phyloP scores from a whole-genome alignment of 805 yeast species.

The Wickerhamiella azyma region DNA sequence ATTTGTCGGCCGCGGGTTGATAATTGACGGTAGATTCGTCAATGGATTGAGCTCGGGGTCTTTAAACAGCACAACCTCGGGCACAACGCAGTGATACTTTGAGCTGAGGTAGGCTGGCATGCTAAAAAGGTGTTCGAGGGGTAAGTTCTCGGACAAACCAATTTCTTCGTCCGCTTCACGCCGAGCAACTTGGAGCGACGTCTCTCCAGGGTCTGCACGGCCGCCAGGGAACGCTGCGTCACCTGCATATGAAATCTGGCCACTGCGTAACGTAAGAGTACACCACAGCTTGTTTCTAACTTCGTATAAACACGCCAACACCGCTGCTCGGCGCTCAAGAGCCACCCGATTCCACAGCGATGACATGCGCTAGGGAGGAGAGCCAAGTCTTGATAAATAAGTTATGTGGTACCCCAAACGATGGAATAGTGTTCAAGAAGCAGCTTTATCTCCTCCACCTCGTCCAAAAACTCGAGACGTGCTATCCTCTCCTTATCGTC shows the following conservation, averaged over 20 bases:
- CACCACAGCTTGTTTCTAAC: slow-evolving; percentile 57
- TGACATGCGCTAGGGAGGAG: neutral
- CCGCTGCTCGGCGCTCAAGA: slow-evolving; percentile 8
- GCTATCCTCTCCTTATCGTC: slow-evolving; percentile 35
- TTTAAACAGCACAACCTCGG: slow-evolving; percentile 34
- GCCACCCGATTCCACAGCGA: slow-evolving; percentile 7
- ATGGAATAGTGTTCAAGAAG: slow-evolving; percentile 50
- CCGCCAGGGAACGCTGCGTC: slow-evolving; percentile 94
- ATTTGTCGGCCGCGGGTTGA: slow-evolving; percentile 8
- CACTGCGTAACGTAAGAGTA: slow-evolving; percentile 63
- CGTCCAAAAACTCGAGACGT: slow-evolving; percentile 55
- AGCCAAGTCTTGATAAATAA: neutral
- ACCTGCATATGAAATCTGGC: slow-evolving; percentile 65
- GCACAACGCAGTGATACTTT: slow-evolving; percentile 71
- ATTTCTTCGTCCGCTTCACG: slow-evolving; percentile 83
- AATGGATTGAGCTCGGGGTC: neutral
- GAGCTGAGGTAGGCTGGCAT: slow-evolving; percentile 74
- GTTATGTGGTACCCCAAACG: slow-evolving; percentile 23
- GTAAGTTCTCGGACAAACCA: slow-evolving; percentile 44
- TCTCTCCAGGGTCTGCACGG: slow-evolving; percentile 57
- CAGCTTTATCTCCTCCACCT: slow-evolving; percentile 54
- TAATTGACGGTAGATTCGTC: slow-evolving; percentile 15
- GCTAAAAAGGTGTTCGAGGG: slow-evolving; percentile 43
- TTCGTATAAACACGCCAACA: slow-evolving; percentile 10
- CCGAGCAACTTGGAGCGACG: slow-evolving; percentile 63